phyloP scores from a whole-genome alignment of 306 rosid species.

The Chamaecrista fasciculata region DNA sequence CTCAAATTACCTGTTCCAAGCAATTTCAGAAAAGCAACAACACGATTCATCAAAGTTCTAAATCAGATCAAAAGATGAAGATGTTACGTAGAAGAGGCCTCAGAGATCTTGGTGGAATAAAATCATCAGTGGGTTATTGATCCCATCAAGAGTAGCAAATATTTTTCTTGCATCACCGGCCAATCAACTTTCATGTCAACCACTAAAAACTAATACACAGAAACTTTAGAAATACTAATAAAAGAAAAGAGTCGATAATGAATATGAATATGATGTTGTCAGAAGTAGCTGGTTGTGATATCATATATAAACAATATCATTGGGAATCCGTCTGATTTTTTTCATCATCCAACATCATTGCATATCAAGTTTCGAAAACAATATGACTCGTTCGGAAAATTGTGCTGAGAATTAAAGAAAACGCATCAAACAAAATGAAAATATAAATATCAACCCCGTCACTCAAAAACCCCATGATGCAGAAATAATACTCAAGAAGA shows the following conservation, averaged over 20 bases:
- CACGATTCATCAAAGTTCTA: not conserved
- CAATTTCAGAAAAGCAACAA: not conserved
- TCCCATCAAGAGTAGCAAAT: slow-evolving; percentile 58
- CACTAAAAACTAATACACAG: not conserved
- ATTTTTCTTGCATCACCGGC: slow-evolving; percentile 40
- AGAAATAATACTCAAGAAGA: no score
- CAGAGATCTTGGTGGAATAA: slow-evolving; percentile 55
- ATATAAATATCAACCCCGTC: slow-evolving; percentile 11
- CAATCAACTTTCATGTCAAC: not conserved
- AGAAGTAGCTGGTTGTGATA: slow-evolving; percentile 42
- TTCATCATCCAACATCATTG: slow-evolving; percentile 45
- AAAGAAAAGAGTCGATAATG: not conserved
- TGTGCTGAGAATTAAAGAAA: not conserved
- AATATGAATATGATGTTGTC: slow-evolving; percentile 31
- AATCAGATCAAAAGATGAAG: not conserved
- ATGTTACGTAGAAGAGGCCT: slow-evolving; percentile 15
- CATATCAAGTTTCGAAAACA: not conserved
- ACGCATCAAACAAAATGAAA: not conserved
- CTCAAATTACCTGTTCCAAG: not conserved
- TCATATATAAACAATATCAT: slow-evolving; percentile 37
- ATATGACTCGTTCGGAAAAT: not conserved
- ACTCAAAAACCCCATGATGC: slow-evolving; percentile 16
- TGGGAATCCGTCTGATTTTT: slow-evolving; percentile 53
- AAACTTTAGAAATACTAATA: not conserved
- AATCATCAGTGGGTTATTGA: slow-evolving; percentile 34